Base-by-base conservation (phyloP, 225 moss, liverwort and hornwort genomes). In the Ulota crispa region DNA sequence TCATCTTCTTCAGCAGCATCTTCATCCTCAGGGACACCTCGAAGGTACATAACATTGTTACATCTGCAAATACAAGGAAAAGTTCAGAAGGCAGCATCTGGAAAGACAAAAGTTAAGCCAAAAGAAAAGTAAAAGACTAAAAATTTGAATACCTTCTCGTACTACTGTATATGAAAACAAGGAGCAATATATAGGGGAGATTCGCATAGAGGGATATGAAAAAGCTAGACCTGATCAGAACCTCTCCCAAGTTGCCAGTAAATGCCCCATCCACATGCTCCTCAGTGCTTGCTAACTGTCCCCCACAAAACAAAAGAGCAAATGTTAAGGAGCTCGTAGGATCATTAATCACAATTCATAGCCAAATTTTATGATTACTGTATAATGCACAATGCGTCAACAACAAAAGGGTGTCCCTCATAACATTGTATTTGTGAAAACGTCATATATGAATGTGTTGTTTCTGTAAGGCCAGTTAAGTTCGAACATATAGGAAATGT, bases 1-100 rank as follows among this genome's bases (percentile, higher is more conserved):
- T 97, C 95, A 64, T 98, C 92, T 10, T 95, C 97, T 75, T 95
- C 94, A 2, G 80, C 93, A 76, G 83, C 90, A 73, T 98, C 97
- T 83, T 98, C 97, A 31, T 97, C 97, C 77, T 97, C 97, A 53
- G 97, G 97, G 53, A 98, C 97, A 88, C 97, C 97, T 9, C 97
- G 82, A 9, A 93, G 86, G 63, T 98, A 98, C 78, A 98, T 82
- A 32, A 97, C 97, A 74, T 97, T 97, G 87, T 97, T 97, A 79
- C 95, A 97, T 82, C 97, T 97, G 92, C 80, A 86, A 28, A 47
- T 70, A 31, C 28, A 78, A 72, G 53, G n/a, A 15, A 24, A 27
- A 59, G 31, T 23, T 43, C 23, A 64, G 34, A 60, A 9, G 63
- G 55, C 7, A 64, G 7, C 77, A 67, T 30, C 60, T 42, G 5